Evolutionary conservation across 352 stramenopile genomes (phyloP), one percentile per base, ranked within the genome.

Genomic region (Phytophthora cryptogea): DNA sequence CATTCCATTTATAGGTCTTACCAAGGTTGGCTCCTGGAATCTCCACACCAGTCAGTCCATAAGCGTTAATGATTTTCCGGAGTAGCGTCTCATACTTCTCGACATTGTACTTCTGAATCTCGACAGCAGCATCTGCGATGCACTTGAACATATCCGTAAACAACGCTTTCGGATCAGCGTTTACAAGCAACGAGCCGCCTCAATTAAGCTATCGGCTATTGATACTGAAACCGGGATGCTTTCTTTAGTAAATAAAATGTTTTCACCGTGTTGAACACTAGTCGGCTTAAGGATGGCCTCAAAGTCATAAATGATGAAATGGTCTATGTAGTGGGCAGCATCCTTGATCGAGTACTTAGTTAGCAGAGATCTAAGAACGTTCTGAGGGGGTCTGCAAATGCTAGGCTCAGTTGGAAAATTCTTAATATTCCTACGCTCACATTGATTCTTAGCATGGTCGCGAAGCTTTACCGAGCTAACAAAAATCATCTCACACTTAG

Each of bases 401-500:
- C 1, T 23, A 3, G 20, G 20, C 20, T 23, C 20, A 23, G 20
- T 33, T n/a, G 50, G 28, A 14, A 58, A 49, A 1, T 4, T 27
- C 6, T 58, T 37, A 11, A 49, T 32, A 35, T 49, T 49, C 3
- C 42, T n/a, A 4, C 33, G 30, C 39, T 58, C 37, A 8, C 50
- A 49, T 8, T 49, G 13, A 11, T 48, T 59, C 7, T 5, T 33
- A 36, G n/a, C n/a, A n/a, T n/a, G n/a, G n/a, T n/a, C n/a, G n/a
- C n/a, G n/a, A 10, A 52, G 30, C 23, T 33, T 52, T 2, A 14
- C 5, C 14, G 17, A 59, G 32, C 31, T 51, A 3, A 14, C 23
- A 27, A 59, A 52, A 23, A 59, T 2, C 40, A 52, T 52, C 2
- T 59, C 52, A 46, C 52, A 59, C 23, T 52, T 52, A 1, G 17